Conservation (phyloP, 352 stramenopile species). For the Phytopythium aichiense region DNA sequence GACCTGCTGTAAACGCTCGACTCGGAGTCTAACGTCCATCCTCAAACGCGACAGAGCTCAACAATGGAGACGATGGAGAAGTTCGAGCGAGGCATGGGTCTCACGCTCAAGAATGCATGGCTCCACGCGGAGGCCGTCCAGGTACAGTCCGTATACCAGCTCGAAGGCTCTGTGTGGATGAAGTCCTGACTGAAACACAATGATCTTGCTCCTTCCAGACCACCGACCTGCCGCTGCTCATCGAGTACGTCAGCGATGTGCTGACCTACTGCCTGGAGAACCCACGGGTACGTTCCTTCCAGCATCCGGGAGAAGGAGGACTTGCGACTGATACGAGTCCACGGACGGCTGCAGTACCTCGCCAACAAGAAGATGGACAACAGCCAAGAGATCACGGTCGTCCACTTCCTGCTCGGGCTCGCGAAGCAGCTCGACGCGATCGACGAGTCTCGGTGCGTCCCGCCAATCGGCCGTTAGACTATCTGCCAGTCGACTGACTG, state of each 20-base stretch:
- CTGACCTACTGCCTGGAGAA: constrained; percentile 75
- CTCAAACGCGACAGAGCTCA: constrained; percentile 30
- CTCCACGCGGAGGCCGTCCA: constrained; percentile 86
- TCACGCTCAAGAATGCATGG: constrained; percentile 89
- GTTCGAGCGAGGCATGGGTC: constrained; percentile 87
- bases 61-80: constrained; percentile 71
- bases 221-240: constrained; percentile 85
- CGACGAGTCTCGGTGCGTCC: constrained; percentile 62
- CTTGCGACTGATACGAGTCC: background rate
- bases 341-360: constrained; percentile 38
- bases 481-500: background rate
- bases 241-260: constrained; percentile 86
- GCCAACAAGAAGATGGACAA: constrained; percentile 69
- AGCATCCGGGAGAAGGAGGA: background rate
- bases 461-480: background rate
- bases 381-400: constrained; percentile 82
- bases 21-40: background rate
- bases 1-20: background rate
- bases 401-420: constrained; percentile 83
- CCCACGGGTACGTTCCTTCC: constrained; percentile 35
- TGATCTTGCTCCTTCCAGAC: constrained; percentile 34
- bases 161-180: background rate
- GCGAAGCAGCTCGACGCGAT: constrained; percentile 83
- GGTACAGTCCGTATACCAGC: constrained; percentile 13
- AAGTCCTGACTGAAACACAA: background rate